Conservation (phyloP, 495 filamentous ascomycete species). For the Sporormia fimetaria region DNA sequence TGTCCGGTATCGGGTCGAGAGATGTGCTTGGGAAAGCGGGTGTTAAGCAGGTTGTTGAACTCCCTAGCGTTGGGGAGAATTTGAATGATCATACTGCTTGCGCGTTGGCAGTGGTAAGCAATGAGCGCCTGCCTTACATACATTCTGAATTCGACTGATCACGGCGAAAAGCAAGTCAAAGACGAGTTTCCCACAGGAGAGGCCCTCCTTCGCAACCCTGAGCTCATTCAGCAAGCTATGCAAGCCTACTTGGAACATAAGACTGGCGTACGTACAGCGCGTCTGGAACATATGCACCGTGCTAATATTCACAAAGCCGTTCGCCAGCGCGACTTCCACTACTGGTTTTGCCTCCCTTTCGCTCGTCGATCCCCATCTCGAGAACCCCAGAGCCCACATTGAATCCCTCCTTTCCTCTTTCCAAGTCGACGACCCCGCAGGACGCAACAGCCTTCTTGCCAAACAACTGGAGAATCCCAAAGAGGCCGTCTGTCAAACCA, state of each 20-base stretch:
- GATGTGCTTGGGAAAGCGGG: slow-evolving; percentile 10
- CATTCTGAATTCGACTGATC: neutral
- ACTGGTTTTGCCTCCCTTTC: slow-evolving; percentile 10
- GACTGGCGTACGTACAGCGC: too few relatives aligned
- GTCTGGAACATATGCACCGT: too few relatives aligned
- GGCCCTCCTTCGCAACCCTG: slow-evolving; percentile 11
- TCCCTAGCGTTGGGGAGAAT: slow-evolving; percentile 21
- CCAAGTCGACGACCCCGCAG: slow-evolving; percentile 14
- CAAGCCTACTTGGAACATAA: slow-evolving; percentile 13
- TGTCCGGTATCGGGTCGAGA: slow-evolving; percentile 19
- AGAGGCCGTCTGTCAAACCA: slow-evolving; percentile 15
- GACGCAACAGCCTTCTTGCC: slow-evolving; percentile 5
- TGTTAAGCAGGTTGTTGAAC: slow-evolving; percentile 12
- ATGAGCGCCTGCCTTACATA: neutral
- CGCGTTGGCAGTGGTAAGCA: slow-evolving; percentile 4
- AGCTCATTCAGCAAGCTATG: slow-evolving; percentile 15
- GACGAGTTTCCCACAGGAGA: slow-evolving; percentile 21
- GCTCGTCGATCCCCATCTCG: slow-evolving; percentile 6
- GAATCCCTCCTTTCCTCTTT: slow-evolving; percentile 5
- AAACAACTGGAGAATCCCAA: slow-evolving; percentile 8
- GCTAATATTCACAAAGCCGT: too few relatives aligned
- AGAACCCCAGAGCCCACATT: slow-evolving; percentile 11
- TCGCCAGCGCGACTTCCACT: slow-evolving; percentile 14
- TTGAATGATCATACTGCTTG: slow-evolving; percentile 20
- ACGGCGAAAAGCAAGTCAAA: slow-evolving; percentile 9